phyloP scores from a whole-genome alignment of 2,329 filamentous ascomycete species.

The Aspergillus arachidicola region DNA sequence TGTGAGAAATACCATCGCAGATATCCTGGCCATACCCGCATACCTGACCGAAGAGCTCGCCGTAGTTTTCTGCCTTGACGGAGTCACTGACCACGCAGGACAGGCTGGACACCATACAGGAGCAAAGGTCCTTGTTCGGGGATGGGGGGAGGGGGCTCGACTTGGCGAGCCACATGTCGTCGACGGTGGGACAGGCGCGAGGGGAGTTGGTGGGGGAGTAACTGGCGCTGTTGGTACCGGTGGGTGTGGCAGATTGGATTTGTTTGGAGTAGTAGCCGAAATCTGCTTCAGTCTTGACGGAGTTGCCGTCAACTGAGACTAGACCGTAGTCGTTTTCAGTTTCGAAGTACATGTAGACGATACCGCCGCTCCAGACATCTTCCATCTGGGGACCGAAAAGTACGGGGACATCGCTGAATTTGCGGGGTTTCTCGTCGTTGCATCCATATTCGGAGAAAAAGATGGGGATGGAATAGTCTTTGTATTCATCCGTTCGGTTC shows the following conservation, averaged over 20 bases:
- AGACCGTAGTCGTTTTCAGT: slow-evolving; percentile 80
- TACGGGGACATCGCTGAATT: slow-evolving; percentile 81
- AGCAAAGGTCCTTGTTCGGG: slow-evolving; percentile 77
- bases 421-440: slow-evolving; percentile 72
- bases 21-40: slow-evolving; percentile 35
- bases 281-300: slow-evolving; percentile 70
- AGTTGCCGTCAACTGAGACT: slow-evolving; percentile 64
- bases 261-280: slow-evolving; percentile 72
- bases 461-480: slow-evolving; percentile 84
- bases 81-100: slow-evolving; percentile 67
- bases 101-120: slow-evolving; percentile 79
- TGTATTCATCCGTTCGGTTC: slow-evolving; percentile 81
- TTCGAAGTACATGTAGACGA: slow-evolving; percentile 98
- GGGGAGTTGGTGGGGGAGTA: slow-evolving; percentile 74
- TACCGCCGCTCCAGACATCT: slow-evolving; percentile 86
- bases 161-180: slow-evolving; percentile 67
- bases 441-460: slow-evolving; percentile 99
- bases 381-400: slow-evolving; percentile 84
- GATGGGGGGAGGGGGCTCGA: slow-evolving; percentile 71
- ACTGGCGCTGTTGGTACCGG: slow-evolving; percentile 62
- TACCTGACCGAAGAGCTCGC: slow-evolving; percentile 65
- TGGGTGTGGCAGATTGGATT: slow-evolving; percentile 69
- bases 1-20: slow-evolving; percentile 44
- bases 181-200: slow-evolving; percentile 70
- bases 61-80: slow-evolving; percentile 56